Evolutionary conservation across 495 filamentous ascomycete species (phyloP).

Genomic region (Symbiotaphrina buchneri): DNA sequence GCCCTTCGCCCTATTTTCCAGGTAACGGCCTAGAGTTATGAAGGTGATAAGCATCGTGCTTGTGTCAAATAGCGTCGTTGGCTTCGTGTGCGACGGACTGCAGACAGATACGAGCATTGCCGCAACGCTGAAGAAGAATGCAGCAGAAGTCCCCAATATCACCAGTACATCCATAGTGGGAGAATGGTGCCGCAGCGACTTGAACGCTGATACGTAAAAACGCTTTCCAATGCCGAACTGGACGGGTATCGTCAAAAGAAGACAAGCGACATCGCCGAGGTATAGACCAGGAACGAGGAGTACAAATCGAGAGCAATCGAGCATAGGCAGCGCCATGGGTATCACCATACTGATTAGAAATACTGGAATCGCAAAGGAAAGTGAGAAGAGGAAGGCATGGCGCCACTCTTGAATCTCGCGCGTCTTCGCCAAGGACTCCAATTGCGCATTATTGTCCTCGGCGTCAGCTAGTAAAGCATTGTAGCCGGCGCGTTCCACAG

Average conservation of each 20-base stretch:
- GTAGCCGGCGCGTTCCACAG: constrained; percentile 56
- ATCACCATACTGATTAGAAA: constrained; percentile 84
- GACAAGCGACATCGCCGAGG: constrained; percentile 66
- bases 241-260: constrained; percentile 69
- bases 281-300: constrained; percentile 52
- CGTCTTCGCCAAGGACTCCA: constrained; percentile 88
- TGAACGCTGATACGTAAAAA: constrained; percentile 82
- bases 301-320: constrained; percentile 50
- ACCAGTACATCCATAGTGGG: constrained; percentile 98
- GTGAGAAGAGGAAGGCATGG: constrained; percentile 48
- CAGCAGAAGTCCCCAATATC: constrained; percentile 82
- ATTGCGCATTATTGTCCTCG: constrained; percentile 90
- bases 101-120: constrained; percentile 69
- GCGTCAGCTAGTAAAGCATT: constrained; percentile 79
- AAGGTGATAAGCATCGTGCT: constrained; percentile 98
- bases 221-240: constrained; percentile 92
- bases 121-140: constrained; percentile 87
- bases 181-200: constrained; percentile 66
- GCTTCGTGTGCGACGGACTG: constrained; percentile 43
- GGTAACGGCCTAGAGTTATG: constrained; percentile 71
- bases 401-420: constrained; percentile 90
- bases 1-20: constrained; percentile 91
- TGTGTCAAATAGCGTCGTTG: constrained; percentile 84
- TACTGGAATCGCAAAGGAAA: constrained; percentile 72
- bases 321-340: constrained; percentile 46